Evolutionary conservation across 805 yeast genomes (phyloP).

Genomic region (Candida koratica): DNA sequence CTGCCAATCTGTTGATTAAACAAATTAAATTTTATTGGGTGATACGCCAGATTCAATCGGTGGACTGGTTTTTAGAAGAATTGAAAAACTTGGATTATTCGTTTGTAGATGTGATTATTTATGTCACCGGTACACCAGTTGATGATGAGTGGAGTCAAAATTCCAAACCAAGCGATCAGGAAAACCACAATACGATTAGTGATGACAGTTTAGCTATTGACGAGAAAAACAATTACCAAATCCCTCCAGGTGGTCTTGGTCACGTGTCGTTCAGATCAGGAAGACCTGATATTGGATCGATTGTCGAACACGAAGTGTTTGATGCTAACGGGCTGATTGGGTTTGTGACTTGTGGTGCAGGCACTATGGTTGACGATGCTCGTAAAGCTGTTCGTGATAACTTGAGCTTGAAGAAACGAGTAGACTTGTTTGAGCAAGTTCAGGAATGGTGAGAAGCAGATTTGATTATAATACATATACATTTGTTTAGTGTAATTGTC

Average conservation of each 20-base stretch:
- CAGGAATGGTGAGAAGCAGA: slow-evolving; percentile 26
- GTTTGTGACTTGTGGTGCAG: slow-evolving; percentile 49
- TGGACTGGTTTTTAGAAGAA: slow-evolving; percentile 47
- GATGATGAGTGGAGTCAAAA: not conserved
- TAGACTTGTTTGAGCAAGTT: slow-evolving; percentile 34
- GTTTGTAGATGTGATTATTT: slow-evolving; percentile 27
- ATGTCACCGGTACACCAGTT: slow-evolving; percentile 19
- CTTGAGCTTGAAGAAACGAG: slow-evolving; percentile 24
- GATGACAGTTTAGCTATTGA: not conserved
- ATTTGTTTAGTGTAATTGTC: too few relatives aligned
- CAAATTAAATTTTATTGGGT: slow-evolving; percentile 54
- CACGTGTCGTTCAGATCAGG: slow-evolving; percentile 42
- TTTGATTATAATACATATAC: too few relatives aligned
- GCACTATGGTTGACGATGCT: slow-evolving; percentile 34
- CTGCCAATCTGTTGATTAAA: slow-evolving; percentile 15
- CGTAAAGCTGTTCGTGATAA: slow-evolving; percentile 26
- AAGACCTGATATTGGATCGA: slow-evolving; percentile 35
- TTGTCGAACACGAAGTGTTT: slow-evolving; percentile 36
- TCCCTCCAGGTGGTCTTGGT: slow-evolving; percentile 16
- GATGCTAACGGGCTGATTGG: slow-evolving; percentile 39
- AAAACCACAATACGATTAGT: not conserved
- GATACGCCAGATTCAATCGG: slow-evolving; percentile 46
- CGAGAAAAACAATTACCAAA: not conserved
- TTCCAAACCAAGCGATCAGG: not conserved
- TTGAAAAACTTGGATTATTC: slow-evolving; percentile 20